Percentiles rank a stretch among this genome's conserved stretches.
These are phyloP conservation scores for Pythium dissimile DNA, from an alignment of 352 stramenopile genomes.

Conservation along the genomic window DNA sequence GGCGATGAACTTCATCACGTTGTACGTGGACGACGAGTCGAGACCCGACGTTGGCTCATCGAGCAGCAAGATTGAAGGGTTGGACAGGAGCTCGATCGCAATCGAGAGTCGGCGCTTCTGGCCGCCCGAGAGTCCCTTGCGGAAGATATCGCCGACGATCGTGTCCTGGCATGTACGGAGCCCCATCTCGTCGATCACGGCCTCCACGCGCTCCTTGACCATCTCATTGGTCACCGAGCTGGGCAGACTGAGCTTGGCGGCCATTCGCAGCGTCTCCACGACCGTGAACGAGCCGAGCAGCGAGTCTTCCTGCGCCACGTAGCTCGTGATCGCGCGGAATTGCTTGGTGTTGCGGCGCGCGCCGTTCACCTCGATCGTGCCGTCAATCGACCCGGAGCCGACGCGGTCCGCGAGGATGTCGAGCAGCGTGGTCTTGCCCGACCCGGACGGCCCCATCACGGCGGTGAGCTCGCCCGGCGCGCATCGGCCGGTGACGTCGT, in stretches of 20 bases:
- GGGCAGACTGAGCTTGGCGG: slow-evolving; percentile 50
- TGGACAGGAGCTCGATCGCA: slow-evolving; percentile 90
- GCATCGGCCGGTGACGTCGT: slow-evolving; percentile 34
- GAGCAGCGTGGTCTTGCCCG: slow-evolving; percentile 37
- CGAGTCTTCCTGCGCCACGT: slow-evolving; percentile 44
- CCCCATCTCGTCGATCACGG: slow-evolving; percentile 53
- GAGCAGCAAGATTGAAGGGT: slow-evolving; percentile 94
- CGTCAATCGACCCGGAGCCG: slow-evolving; percentile 34
- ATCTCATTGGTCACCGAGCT: slow-evolving; percentile 22
- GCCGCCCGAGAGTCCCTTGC: slow-evolving; percentile 78
- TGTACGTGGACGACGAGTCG: slow-evolving; percentile 83
- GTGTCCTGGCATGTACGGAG: slow-evolving; percentile 41
- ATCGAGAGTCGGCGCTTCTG: slow-evolving; percentile 92
- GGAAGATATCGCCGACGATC: slow-evolving; percentile 56
- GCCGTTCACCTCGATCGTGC: slow-evolving; percentile 43
- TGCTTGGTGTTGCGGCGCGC: slow-evolving; percentile 11
- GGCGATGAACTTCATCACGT: slow-evolving; percentile 80
- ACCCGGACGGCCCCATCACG: slow-evolving; percentile 36
- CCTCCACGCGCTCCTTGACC: slow-evolving; percentile 33
- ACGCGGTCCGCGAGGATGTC: slow-evolving; percentile 54
- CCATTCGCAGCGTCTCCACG: slow-evolving; percentile 59
- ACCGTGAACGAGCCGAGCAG: slow-evolving; percentile 64
- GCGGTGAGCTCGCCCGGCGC: slow-evolving; percentile 31
- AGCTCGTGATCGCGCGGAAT: slow-evolving; percentile 25
- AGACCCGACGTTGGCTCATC: slow-evolving; percentile 93